These are phyloP conservation scores for Orbilia ellipsospora DNA, from an alignment of 2,329 filamentous ascomycete species.

Conservation along the genomic window DNA sequence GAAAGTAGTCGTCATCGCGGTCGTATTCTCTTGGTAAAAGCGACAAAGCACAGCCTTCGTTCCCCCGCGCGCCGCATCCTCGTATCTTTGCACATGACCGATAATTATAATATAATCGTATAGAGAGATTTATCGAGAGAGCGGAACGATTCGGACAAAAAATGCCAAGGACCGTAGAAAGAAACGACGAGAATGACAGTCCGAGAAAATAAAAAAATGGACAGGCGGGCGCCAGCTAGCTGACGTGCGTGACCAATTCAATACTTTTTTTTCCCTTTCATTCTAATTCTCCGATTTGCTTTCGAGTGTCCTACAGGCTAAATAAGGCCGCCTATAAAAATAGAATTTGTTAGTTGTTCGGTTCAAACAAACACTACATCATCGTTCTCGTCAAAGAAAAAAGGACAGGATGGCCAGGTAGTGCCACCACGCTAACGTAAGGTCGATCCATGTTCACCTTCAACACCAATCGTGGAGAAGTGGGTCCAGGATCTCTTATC, in stretches of 20 bases:
- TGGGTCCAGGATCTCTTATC: too few relatives aligned
- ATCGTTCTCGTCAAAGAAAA: not conserved
- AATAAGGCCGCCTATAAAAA: constrained; percentile 54
- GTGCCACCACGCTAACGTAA: constrained; percentile 36
- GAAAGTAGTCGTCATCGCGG: too few relatives aligned
- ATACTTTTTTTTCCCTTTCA: not conserved
- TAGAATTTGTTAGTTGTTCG: constrained; percentile 44
- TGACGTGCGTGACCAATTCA: constrained; percentile 15
- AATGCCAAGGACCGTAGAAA: not conserved
- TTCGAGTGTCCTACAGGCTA: constrained; percentile 32
- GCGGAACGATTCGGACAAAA: not conserved
- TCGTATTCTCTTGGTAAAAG: too few relatives aligned
- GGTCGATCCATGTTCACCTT: constrained; percentile 7
- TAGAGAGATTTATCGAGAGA: too few relatives aligned
- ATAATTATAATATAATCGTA: too few relatives aligned
- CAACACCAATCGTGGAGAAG: too few relatives aligned
- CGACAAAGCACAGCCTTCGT: too few relatives aligned
- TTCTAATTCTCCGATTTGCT: not conserved
- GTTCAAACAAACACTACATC: not conserved
- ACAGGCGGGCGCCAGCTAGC: constrained; percentile 12
- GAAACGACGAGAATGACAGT: not conserved
- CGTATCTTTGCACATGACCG: too few relatives aligned
- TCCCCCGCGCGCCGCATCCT: too few relatives aligned
- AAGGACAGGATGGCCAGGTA: constrained; percentile 18
- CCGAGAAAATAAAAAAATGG: not conserved